A percentile compares a stretch with the other conserved stretches of the same genome.
Conservation (phyloP, 345 rosid species). For the Aquilaria sinensis region DNA sequence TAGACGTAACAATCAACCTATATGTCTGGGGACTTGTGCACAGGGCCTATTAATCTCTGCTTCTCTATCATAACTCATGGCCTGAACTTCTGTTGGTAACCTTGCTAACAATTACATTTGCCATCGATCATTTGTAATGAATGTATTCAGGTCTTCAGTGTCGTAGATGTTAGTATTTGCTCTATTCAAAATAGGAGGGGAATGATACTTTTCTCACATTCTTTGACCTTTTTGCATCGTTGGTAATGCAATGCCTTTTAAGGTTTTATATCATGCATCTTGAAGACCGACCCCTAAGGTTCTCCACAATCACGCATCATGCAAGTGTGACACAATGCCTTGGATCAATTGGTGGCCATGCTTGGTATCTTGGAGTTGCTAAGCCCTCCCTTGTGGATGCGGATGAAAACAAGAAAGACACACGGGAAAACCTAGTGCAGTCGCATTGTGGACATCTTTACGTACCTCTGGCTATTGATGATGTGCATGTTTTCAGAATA, state of each 20-base stretch:
- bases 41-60: no score
- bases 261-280: slow-evolving; percentile 67
- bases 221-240: not conserved
- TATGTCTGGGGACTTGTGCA: no score
- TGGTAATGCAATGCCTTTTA: not conserved
- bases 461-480: slow-evolving; percentile 50
- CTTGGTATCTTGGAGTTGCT: slow-evolving; percentile 79
- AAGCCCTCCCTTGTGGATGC: slow-evolving; percentile 49
- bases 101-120: no score
- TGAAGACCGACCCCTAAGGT: slow-evolving; percentile 30
- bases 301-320: slow-evolving; percentile 63
- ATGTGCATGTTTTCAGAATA: slow-evolving; percentile 54
- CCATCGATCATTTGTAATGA: no score
- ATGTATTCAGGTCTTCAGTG: not conserved
- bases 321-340: slow-evolving; percentile 87
- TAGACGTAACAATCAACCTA: no score
- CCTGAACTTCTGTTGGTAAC: no score
- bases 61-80: no score
- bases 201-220: not conserved
- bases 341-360: slow-evolving; percentile 67
- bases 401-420: slow-evolving; percentile 8
- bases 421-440: slow-evolving; percentile 8
- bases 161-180: not conserved
- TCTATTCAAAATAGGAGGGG: not conserved
- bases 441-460: slow-evolving; percentile 55